These are phyloP conservation scores for Saturnispora bothae DNA, from an alignment of 805 yeast genomes.

Conservation along the genomic window DNA sequence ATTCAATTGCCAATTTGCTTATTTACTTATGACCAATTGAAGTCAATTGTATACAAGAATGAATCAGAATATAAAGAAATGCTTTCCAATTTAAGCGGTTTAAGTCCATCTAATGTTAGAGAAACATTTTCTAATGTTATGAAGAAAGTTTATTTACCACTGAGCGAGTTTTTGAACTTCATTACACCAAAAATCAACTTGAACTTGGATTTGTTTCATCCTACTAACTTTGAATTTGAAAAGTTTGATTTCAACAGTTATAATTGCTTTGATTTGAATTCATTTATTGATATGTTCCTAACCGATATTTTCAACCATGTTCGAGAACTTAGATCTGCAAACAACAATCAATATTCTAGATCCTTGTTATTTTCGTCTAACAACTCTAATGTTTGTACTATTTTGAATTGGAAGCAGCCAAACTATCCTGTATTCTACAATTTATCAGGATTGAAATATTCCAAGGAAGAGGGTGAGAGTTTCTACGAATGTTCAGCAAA, in stretches of 20 bases:
- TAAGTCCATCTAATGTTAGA: slow-evolving; percentile 15
- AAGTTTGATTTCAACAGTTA: slow-evolving; percentile 21
- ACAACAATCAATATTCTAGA: slow-evolving; percentile 28
- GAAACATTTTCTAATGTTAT: slow-evolving; percentile 34
- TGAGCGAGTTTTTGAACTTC: slow-evolving; percentile 45
- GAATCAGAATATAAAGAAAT: slow-evolving; percentile 12
- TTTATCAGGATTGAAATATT: slow-evolving; percentile 52
- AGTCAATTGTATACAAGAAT: slow-evolving; percentile 18
- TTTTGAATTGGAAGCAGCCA: slow-evolving; percentile 96
- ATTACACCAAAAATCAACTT: slow-evolving; percentile 55
- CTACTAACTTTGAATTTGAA: slow-evolving; percentile 38
- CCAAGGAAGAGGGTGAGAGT: slow-evolving; percentile 17
- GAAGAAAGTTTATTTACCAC: slow-evolving; percentile 42
- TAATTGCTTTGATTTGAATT: slow-evolving; percentile 39
- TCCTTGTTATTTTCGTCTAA: slow-evolving; percentile 77
- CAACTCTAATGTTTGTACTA: slow-evolving; percentile 84
- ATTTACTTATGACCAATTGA: slow-evolving; percentile 37
- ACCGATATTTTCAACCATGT: slow-evolving; percentile 70
- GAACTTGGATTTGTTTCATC: slow-evolving; percentile 67
- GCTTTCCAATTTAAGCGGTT: slow-evolving; percentile 12
- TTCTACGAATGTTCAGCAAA: slow-evolving; percentile 33
- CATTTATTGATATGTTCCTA: slow-evolving; percentile 65
- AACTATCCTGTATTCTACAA: slow-evolving; percentile 89
- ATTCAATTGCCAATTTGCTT: slow-evolving; percentile 53
- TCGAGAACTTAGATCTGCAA: slow-evolving; percentile 33